Evolutionary conservation across 306 rosid genomes (phyloP).

Genomic region (Lablab purpureus): DNA sequence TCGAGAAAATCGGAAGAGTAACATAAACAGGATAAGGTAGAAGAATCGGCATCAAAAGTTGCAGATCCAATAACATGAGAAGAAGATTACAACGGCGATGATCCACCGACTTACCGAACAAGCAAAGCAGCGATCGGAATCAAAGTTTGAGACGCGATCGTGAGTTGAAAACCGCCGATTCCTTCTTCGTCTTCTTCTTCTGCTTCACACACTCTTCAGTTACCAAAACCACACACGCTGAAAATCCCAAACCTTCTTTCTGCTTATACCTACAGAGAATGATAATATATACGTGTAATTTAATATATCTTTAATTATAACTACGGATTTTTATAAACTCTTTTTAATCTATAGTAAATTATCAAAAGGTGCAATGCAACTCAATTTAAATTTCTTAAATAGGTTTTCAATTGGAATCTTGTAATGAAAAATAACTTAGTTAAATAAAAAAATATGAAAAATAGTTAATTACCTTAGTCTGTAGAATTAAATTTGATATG

Average conservation of each 20-base stretch:
- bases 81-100: slow-evolving; percentile 16
- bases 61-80: slow-evolving; percentile 50
- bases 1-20: neutral
- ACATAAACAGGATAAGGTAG: neutral
- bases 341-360: neutral
- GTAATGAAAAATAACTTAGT: no score
- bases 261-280: neutral
- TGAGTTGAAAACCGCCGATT: slow-evolving; percentile 37
- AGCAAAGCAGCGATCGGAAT: slow-evolving; percentile 47
- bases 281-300: neutral
- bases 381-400: no score
- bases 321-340: neutral
- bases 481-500: no score
- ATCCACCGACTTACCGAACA: slow-evolving; percentile 61
- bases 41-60: slow-evolving; percentile 28
- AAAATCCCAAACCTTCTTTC: slow-evolving; percentile 48
- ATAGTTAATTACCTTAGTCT: no score
- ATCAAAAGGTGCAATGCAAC: neutral
- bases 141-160: slow-evolving; percentile 47
- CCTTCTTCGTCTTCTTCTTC: slow-evolving; percentile 27
- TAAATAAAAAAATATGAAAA: no score
- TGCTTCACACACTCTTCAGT: slow-evolving; percentile 42
- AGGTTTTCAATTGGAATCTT: no score
- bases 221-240: slow-evolving; percentile 43
- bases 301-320: neutral